Conservation (phyloP, 331 rosid genomes). For the Spiraea crenata region DNA sequence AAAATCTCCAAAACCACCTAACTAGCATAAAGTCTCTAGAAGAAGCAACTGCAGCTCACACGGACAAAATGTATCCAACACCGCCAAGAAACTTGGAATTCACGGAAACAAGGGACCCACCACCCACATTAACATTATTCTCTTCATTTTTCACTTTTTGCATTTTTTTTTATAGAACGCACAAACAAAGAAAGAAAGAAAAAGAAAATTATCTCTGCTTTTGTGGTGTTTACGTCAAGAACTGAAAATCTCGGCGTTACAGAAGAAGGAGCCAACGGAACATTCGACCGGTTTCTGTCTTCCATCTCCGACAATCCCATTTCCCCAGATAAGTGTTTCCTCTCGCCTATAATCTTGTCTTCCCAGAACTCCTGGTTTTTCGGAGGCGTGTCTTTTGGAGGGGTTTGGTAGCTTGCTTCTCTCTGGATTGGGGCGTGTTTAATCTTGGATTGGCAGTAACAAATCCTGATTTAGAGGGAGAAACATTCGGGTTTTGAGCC, state of each 20-base stretch:
- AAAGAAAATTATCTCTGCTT: constrained; percentile 19
- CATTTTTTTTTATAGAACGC: background rate
- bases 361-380: background rate
- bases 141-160: background rate
- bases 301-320: constrained; percentile 32
- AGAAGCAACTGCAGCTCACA: background rate
- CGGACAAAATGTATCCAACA: background rate
- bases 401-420: constrained; percentile 32
- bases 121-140: background rate
- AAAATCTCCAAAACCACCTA: background rate
- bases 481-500: constrained; percentile 17
- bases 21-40: background rate
- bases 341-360: constrained; percentile 12
- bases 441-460: constrained; percentile 21
- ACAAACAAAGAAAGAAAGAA: background rate
- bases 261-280: constrained; percentile 11
- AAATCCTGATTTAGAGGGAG: constrained; percentile 32
- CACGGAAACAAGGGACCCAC: constrained; percentile 28
- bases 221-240: constrained; percentile 78
- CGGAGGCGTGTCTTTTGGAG: background rate
- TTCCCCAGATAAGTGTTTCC: constrained; percentile 49
- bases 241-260: constrained; percentile 31
- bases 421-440: constrained; percentile 44
- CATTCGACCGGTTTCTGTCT: constrained; percentile 23
- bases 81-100: constrained; percentile 34